Percentiles rank a stretch among this genome's conserved stretches.
Evolutionary conservation across 495 filamentous ascomycete genomes (phyloP).

Genomic region (Aspergillus ellipticus): DNA sequence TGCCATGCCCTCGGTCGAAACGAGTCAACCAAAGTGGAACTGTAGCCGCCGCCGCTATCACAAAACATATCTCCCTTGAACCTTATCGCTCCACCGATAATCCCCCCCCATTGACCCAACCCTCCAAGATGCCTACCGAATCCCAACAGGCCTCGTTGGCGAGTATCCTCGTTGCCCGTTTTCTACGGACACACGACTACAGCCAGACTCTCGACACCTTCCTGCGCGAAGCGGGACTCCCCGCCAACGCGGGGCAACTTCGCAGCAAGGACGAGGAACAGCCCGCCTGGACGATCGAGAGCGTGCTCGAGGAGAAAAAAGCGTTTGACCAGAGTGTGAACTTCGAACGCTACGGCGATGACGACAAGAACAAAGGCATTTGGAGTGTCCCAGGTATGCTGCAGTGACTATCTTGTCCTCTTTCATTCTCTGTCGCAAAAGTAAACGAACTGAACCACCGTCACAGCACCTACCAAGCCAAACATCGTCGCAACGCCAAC

Average conservation of each 20-base stretch:
- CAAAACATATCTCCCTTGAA: not conserved
- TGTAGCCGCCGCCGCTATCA: not conserved
- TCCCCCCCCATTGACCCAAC: not conserved
- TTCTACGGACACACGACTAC: slow-evolving; percentile 58
- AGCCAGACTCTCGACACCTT: slow-evolving; percentile 57
- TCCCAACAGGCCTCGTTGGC: slow-evolving; percentile 22
- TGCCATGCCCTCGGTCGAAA: no score
- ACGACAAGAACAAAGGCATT: slow-evolving; percentile 30
- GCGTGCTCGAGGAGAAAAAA: slow-evolving; percentile 63
- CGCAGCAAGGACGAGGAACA: slow-evolving; percentile 36
- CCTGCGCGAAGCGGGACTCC: slow-evolving; percentile 57
- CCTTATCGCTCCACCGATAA: not conserved
- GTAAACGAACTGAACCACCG: not conserved
- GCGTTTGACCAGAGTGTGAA: slow-evolving; percentile 53
- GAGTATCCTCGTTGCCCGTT: slow-evolving; percentile 57
- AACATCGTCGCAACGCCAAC: slow-evolving; percentile 38
- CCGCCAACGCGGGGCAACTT: slow-evolving; percentile 35
- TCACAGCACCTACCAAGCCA: slow-evolving; percentile 50
- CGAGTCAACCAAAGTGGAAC: no score
- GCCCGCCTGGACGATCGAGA: slow-evolving; percentile 59
- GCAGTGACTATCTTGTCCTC: no score
- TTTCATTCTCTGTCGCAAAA: no score
- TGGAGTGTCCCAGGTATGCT: slow-evolving; percentile 56
- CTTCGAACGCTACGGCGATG: slow-evolving; percentile 52
- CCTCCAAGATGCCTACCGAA: slow-evolving; percentile 8